These are phyloP conservation scores for Chaetomium tenue DNA, from an alignment of 495 filamentous ascomycete genomes.

Conservation along the genomic window DNA sequence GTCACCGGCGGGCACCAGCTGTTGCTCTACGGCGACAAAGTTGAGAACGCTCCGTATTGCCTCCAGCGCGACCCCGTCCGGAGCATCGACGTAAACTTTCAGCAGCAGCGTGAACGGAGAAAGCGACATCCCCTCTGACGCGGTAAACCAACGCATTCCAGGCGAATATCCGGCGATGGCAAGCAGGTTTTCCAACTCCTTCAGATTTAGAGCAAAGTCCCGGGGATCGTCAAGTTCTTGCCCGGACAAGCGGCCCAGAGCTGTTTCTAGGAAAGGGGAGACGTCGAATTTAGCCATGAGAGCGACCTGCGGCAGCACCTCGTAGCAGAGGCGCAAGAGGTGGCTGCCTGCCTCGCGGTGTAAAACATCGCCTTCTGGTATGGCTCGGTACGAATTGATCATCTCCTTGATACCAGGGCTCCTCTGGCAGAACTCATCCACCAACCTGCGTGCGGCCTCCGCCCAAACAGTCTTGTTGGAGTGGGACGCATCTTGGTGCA, in stretches of 20 bases:
- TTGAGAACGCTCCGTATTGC: constrained; percentile 48
- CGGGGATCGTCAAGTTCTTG: constrained; percentile 43
- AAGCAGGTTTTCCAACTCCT: constrained; percentile 73
- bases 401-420: constrained; percentile 77
- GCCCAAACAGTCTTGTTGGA: constrained; percentile 57
- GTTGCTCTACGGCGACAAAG: constrained; percentile 52
- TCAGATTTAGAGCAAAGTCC: constrained; percentile 52
- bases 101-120: constrained; percentile 67
- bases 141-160: constrained; percentile 74
- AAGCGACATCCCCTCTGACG: constrained; percentile 48
- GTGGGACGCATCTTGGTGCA: constrained; percentile 51
- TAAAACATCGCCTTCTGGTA: constrained; percentile 63
- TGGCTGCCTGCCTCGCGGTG: constrained; percentile 75
- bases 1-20: constrained; percentile 44
- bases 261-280: constrained; percentile 66
- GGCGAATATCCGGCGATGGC: constrained; percentile 73
- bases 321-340: constrained; percentile 74
- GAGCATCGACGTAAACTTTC: constrained; percentile 50
- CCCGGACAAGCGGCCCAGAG: constrained; percentile 54
- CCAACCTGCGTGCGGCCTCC: constrained; percentile 60
- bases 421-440: constrained; percentile 71
- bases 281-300: constrained; percentile 84
- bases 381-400: constrained; percentile 63
- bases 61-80: constrained; percentile 41
- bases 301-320: constrained; percentile 74